Conservation (phyloP, 257 asterid genomes). For the Penstemon barbatus region DNA sequence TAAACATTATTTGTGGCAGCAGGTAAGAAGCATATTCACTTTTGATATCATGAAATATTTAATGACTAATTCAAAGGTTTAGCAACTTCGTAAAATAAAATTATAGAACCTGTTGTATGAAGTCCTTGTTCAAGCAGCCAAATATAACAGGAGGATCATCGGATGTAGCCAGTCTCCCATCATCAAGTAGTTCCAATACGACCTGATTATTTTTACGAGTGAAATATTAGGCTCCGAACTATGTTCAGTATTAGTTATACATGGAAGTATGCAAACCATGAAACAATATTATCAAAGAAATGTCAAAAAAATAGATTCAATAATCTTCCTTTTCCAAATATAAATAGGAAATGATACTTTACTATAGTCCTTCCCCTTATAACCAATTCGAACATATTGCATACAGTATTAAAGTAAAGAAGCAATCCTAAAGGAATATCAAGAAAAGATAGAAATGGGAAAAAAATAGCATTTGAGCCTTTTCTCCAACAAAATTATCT, state of each 20-base stretch:
- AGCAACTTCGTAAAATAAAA: conserved; percentile 2
- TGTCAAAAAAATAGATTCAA: not conserved
- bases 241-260: not conserved
- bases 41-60: conserved; percentile 1
- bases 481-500: too few relatives aligned
- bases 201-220: conserved; percentile 45
- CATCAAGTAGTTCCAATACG: conserved; percentile 78
- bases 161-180: conserved; percentile 75
- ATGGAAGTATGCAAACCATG: not conserved
- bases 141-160: conserved; percentile 78
- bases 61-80: not conserved
- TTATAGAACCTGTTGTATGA: conserved; percentile 67
- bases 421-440: not conserved
- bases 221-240: conserved; percentile 26
- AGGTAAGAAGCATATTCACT: conserved; percentile 8
- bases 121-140: conserved; percentile 71
- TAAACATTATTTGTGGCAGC: conserved; percentile 7
- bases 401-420: too few relatives aligned
- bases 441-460: not conserved
- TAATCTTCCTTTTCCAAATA: not conserved
- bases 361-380: too few relatives aligned
- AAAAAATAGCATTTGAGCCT: too few relatives aligned
- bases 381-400: too few relatives aligned
- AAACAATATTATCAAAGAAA: not conserved
- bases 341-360: not conserved